These are phyloP conservation scores for Fulvia fulva DNA, from an alignment of 2,329 filamentous ascomycete genomes.

Conservation along the genomic window DNA sequence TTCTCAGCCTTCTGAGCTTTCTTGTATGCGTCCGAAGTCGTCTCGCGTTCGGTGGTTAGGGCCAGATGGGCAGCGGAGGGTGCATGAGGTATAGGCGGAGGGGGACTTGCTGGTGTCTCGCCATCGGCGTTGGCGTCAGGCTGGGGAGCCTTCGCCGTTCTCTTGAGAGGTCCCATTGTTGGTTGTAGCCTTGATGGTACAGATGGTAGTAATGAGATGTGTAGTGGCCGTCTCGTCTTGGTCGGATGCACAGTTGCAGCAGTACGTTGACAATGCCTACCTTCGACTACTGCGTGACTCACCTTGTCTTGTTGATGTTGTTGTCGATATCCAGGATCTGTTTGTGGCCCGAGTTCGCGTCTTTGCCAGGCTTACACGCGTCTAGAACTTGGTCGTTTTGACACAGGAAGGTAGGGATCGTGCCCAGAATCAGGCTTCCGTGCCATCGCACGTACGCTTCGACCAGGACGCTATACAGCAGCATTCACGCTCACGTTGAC, in stretches of 20 bases:
- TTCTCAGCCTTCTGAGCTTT: constrained; percentile 15
- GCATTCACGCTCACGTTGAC: not conserved
- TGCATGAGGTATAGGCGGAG: constrained; percentile 8
- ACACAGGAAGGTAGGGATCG: not conserved
- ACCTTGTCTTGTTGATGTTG: not conserved
- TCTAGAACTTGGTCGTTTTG: constrained; percentile 1
- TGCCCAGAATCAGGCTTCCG: not conserved
- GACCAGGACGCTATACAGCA: not conserved
- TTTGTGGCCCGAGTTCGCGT: not conserved
- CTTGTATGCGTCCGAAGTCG: constrained; percentile 4
- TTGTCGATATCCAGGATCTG: not conserved
- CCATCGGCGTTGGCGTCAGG: not conserved
- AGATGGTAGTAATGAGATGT: not conserved
- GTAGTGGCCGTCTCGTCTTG: not conserved
- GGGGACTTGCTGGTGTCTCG: constrained; percentile 1
- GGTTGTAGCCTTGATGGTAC: not conserved
- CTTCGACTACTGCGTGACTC: not conserved
- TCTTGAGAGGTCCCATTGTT: not conserved
- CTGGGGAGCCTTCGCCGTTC: not conserved
- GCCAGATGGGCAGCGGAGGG: constrained; percentile 15
- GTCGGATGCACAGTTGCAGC: not conserved
- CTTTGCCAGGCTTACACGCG: not conserved
- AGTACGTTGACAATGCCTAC: not conserved
- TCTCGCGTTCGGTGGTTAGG: constrained; percentile 14
- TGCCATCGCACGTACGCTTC: not conserved